Evolutionary conservation across 805 yeast species (phyloP), one percentile per base, ranked within the genome.

Genomic region (Cyberlindnera petersonii): DNA sequence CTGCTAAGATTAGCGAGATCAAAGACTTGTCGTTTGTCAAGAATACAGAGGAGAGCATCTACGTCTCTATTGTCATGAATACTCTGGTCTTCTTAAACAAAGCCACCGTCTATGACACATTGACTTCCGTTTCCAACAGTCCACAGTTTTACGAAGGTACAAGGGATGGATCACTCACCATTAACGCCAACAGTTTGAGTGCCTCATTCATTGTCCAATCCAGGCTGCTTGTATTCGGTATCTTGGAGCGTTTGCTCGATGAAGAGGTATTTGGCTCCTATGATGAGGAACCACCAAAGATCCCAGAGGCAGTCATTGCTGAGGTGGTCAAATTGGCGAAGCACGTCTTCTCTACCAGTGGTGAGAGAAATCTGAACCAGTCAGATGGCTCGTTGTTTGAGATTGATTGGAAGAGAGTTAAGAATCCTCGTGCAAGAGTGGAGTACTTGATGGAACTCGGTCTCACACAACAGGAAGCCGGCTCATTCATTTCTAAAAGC

Each of bases 71-170:
- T n/a, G 54, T 74, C 9, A 60, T 67, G 34, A 68, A 67, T 31
- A 55, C 68, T 2, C 53, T 77, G 5, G 61, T 66, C 2, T 62
- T 76, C 9, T 65, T 73, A 47, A 66, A 69, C n/a, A 71, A 70
- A 34, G 58, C 72, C 0, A 67, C 70, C 3, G 64, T 67, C 9
- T 57, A 59, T 31, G 66, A 67, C 4, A 48, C 50, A 17, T 35
- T 65, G 6, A 47, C 55, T 17, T 43, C 53, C 4, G 65, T 72
- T 17, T 54, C 61, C 13, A 40, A 45, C 33, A 61, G 65, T 1
- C 59, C 57, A 5, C 51, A 65, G n/a, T 64, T 72, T 4, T 66
- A 63, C 39, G 66, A 72, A 4, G 69, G 66, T 33, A 48, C 59
- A n/a, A 29, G 39, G 14, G 41, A 40, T 33, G 58, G 55, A 1